Conservation (phyloP, 2,329 filamentous ascomycete genomes). For the Curvularia lunata region DNA sequence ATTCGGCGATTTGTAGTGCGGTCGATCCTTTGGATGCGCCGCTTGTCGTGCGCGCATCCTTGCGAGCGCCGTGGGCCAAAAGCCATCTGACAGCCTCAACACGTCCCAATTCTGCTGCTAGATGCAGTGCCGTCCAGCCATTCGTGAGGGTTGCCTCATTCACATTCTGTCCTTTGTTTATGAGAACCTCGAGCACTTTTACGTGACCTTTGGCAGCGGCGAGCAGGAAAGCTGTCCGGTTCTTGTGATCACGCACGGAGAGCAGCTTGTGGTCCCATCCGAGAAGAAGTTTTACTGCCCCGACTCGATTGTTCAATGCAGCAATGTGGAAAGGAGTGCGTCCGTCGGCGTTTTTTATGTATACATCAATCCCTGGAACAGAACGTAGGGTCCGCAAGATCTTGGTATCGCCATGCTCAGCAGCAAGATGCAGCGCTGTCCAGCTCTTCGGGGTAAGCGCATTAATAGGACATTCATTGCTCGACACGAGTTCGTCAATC, state of each 20-base stretch:
- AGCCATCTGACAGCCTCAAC: conserved; percentile 19
- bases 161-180: conserved; percentile 19
- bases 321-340: conserved; percentile 26
- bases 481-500: conserved; percentile 14
- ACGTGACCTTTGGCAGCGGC: conserved; percentile 22
- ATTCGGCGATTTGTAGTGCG: conserved; percentile 21
- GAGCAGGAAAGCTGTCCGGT: conserved; percentile 19
- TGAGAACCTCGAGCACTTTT: conserved; percentile 20
- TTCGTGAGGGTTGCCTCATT: conserved; percentile 20
- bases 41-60: conserved; percentile 7
- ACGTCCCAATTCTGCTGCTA: conserved; percentile 22
- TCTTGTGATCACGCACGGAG: conserved; percentile 12
- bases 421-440: conserved; percentile 28
- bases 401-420: conserved; percentile 20
- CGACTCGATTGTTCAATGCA: conserved; percentile 14
- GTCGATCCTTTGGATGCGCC: conserved; percentile 17
- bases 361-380: conserved; percentile 18
- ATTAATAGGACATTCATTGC: conserved; percentile 29
- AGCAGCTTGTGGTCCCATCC: conserved; percentile 15
- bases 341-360: conserved; percentile 24
- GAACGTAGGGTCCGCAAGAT: conserved; percentile 24
- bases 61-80: conserved; percentile 18
- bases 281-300: conserved; percentile 18
- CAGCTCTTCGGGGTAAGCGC: conserved; percentile 24
- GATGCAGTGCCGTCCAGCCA: conserved; percentile 26